These are phyloP conservation scores for Termitomyces sp. DNA, from an alignment of 768 basidiomycete species.

Conservation along the genomic window DNA sequence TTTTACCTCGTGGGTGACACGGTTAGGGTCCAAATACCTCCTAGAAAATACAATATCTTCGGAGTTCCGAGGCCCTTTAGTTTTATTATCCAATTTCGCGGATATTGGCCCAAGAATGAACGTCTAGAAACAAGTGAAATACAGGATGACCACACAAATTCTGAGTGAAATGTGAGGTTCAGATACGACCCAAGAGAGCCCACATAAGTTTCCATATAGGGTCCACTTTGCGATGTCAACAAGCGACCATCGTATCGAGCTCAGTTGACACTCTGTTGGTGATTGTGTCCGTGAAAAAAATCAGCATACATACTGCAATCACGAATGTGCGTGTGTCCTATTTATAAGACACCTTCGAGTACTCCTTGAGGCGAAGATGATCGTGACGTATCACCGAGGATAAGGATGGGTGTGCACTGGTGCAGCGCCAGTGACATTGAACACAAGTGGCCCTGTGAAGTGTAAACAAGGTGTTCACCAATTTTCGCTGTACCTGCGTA, in stretches of 20 bases:
- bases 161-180: conserved; percentile 14
- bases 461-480: neutral
- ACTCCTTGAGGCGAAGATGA: no score
- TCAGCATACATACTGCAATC: conserved; percentile 53
- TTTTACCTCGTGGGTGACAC: conserved; percentile 65
- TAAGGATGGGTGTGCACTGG: conserved; percentile 69
- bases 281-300: neutral
- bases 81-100: conserved; percentile 32
- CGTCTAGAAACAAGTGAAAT: neutral
- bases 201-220: conserved; percentile 84
- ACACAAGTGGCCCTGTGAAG: conserved; percentile 59
- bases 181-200: neutral
- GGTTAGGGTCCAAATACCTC: conserved; percentile 77
- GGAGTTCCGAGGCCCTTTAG: neutral
- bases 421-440: conserved; percentile 66
- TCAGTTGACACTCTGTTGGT: conserved; percentile 12
- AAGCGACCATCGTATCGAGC: conserved; percentile 68
- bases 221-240: conserved; percentile 75
- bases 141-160: conserved; percentile 53
- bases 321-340: conserved; percentile 72
- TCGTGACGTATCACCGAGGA: conserved; percentile 58
- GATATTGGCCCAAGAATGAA: conserved; percentile 22
- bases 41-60: conserved; percentile 57
- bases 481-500: neutral
- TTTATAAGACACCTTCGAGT: neutral